A percentile compares a stretch with the other conserved stretches of the same genome.
Evolutionary conservation across 257 asterid genomes (phyloP).

Genomic region (Handroanthus guayacan): DNA sequence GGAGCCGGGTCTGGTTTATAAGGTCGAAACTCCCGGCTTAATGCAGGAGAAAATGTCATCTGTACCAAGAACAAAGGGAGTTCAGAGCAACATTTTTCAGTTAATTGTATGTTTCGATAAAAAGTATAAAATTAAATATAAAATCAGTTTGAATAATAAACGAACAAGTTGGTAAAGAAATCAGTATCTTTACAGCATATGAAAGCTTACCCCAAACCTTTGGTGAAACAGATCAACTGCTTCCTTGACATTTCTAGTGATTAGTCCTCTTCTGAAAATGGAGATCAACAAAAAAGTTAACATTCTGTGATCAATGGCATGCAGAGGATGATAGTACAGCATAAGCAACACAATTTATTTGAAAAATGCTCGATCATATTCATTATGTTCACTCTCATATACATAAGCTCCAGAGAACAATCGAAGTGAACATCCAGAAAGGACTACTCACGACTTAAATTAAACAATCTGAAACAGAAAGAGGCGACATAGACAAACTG

Average conservation of each 20-base stretch:
- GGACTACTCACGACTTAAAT: neutral
- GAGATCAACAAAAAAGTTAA: slow-evolving; percentile 26
- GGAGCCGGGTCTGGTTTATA: slow-evolving; percentile 97
- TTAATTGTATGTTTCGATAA: neutral
- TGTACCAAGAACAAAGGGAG: slow-evolving; percentile 41
- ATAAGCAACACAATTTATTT: neutral
- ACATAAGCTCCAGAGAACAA: slow-evolving; percentile 7
- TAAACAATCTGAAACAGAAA: neutral
- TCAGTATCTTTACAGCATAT: neutral
- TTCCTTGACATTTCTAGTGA: slow-evolving; percentile 86
- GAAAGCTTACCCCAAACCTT: slow-evolving; percentile 85
- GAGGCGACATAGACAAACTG: neutral
- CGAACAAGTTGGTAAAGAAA: slow-evolving; percentile 2
- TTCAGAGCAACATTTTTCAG: slow-evolving; percentile 7
- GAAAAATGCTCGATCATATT: neutral
- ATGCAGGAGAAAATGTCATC: slow-evolving; percentile 88
- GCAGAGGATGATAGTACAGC: slow-evolving; percentile 2
- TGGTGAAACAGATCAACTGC: slow-evolving; percentile 87
- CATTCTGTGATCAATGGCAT: neutral
- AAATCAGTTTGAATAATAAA: neutral
- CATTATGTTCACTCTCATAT: neutral
- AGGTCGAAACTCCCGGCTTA: slow-evolving; percentile 90
- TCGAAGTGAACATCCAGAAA: neutral
- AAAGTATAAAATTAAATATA: neutral
- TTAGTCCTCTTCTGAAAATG: slow-evolving; percentile 85